Evolutionary conservation across 495 filamentous ascomycete genomes (phyloP).

Genomic region (Xylaria venustula): DNA sequence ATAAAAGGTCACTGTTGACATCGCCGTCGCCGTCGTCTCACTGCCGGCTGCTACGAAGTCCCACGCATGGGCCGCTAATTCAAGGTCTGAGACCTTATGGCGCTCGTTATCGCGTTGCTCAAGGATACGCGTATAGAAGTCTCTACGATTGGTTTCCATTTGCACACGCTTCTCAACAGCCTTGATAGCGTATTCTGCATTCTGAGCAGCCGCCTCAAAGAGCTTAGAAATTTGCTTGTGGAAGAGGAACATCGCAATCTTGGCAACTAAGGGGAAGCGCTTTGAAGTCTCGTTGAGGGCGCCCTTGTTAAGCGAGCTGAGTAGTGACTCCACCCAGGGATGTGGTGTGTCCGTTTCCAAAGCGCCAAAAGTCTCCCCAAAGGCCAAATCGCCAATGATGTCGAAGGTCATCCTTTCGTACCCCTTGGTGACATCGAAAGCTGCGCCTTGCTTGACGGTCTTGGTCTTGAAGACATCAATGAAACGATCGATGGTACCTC

Average conservation of each 20-base stretch:
- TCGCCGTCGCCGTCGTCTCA: slow-evolving; percentile 52
- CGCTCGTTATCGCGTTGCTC: neutral
- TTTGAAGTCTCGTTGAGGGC: slow-evolving; percentile 14
- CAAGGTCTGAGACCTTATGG: neutral
- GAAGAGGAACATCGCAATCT: neutral
- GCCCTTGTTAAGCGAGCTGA: slow-evolving; percentile 10
- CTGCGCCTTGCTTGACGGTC: neutral
- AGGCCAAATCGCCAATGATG: neutral
- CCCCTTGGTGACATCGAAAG: neutral
- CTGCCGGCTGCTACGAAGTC: slow-evolving; percentile 36
- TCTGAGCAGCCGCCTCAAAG: neutral
- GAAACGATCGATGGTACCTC: too few species aligned
- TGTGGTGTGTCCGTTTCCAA: slow-evolving; percentile 17
- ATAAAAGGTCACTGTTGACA: slow-evolving; percentile 46
- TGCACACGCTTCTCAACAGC: too few species aligned
- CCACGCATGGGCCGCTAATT: slow-evolving; percentile 15
- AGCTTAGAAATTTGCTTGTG: neutral
- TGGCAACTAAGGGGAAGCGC: slow-evolving; percentile 1
- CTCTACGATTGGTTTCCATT: neutral
- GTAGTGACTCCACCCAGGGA: slow-evolving; percentile 28
- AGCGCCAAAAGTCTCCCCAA: neutral
- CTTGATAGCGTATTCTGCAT: neutral
- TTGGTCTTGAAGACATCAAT: neutral
- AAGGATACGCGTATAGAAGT: slow-evolving; percentile 21
- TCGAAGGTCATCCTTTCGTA: neutral